Evolutionary conservation across 768 basidiomycete genomes (phyloP).

Genomic region (Amyloporia xantha): DNA sequence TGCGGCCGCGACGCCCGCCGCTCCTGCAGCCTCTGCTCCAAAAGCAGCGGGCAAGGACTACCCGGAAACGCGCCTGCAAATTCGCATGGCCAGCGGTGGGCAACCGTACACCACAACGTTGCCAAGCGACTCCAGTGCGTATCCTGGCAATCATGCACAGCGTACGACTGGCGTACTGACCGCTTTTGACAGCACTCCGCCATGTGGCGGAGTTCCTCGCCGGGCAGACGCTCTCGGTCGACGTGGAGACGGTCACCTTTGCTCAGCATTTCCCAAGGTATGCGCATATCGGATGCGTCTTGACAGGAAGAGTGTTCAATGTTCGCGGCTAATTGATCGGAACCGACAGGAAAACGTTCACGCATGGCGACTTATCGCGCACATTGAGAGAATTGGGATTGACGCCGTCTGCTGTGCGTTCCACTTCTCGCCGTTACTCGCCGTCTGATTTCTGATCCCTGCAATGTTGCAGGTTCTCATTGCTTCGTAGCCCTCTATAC

Average conservation of each 20-base stretch:
- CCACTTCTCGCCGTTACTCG: conserved; percentile 2
- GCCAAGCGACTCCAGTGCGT: conserved; percentile 72
- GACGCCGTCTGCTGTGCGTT: conserved; percentile 78
- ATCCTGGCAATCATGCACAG: neutral
- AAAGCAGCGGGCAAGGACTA: conserved; percentile 63
- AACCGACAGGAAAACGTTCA: conserved; percentile 70
- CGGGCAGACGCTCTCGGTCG: conserved; percentile 58
- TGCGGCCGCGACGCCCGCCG: conserved; percentile 25
- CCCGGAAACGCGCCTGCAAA: conserved; percentile 84
- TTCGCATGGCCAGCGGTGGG: conserved; percentile 76
- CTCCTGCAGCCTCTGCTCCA: conserved; percentile 30
- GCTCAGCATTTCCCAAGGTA: conserved; percentile 84
- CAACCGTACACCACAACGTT: conserved; percentile 76
- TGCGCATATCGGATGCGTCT: conserved; percentile 13
- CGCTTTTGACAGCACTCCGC: conserved; percentile 48
- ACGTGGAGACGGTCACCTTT: conserved; percentile 74
- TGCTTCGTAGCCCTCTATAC: conserved; percentile 13
- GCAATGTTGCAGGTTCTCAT: conserved; percentile 22
- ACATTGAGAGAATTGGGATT: conserved; percentile 79
- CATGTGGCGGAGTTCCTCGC: conserved; percentile 88
- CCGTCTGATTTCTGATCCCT: neutral
- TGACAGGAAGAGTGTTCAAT: neutral
- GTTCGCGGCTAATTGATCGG: neutral
- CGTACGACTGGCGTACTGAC: neutral
- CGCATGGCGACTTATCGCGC: conserved; percentile 66